Percentiles rank a stretch among this genome's conserved stretches.
Evolutionary conservation across 371 early-diverging fungal genomes (phyloP).

Genomic region (Mucor saturninus): DNA sequence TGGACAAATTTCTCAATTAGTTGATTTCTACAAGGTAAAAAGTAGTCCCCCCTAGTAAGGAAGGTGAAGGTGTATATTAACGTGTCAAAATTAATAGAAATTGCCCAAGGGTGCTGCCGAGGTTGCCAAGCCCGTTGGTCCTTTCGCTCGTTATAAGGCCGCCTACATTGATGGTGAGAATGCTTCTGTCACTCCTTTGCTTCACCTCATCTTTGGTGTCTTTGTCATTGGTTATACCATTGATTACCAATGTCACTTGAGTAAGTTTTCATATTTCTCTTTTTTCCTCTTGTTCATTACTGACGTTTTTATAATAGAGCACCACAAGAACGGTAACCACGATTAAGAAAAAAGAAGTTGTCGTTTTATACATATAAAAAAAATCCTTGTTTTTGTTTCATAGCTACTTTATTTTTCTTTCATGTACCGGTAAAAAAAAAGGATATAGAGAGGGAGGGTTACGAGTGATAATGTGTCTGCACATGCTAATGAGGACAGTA

Average conservation of each 20-base stretch:
- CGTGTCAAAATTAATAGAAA: slow-evolving; percentile 25
- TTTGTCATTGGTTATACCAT: slow-evolving; percentile 62
- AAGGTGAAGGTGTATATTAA: not conserved
- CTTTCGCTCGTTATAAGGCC: slow-evolving; percentile 62
- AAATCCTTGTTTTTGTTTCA: too few relatives aligned
- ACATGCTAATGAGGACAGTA: too few relatives aligned
- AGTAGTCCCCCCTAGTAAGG: not conserved
- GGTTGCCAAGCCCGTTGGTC: slow-evolving; percentile 52
- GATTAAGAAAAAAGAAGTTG: slow-evolving; percentile 37
- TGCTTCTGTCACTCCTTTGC: slow-evolving; percentile 60
- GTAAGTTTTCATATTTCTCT: slow-evolving; percentile 39
- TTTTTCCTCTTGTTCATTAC: too few relatives aligned
- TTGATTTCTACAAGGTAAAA: slow-evolving; percentile 58
- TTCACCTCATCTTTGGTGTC: slow-evolving; percentile 61
- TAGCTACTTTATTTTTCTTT: too few relatives aligned
- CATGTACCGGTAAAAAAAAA: too few relatives aligned
- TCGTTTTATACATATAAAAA: too few relatives aligned
- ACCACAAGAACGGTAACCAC: slow-evolving; percentile 75
- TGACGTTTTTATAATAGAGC: slow-evolving; percentile 43
- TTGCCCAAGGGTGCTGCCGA: slow-evolving; percentile 57
- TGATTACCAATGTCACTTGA: slow-evolving; percentile 75
- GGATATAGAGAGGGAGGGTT: too few relatives aligned
- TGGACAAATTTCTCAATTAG: slow-evolving; percentile 48
- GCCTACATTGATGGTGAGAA: slow-evolving; percentile 72
- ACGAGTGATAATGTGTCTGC: too few relatives aligned